phyloP scores from a whole-genome alignment of 2,329 filamentous ascomycete genomes.

The Colletotrichum viniferum region DNA sequence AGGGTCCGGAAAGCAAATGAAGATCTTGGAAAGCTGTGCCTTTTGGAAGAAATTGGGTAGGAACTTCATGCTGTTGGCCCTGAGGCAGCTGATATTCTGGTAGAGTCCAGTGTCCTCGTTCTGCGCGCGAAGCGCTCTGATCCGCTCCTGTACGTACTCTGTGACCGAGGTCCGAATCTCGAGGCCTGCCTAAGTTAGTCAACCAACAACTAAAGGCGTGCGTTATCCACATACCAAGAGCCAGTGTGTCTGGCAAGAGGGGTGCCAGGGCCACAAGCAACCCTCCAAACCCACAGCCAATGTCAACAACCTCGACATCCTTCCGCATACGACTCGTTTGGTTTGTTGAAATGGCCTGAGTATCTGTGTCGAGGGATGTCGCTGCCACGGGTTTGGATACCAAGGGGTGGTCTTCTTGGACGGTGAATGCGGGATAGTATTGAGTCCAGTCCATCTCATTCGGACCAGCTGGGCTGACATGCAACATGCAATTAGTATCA shows the following conservation, averaged over 20 bases:
- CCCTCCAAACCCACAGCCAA: conserved; percentile 95
- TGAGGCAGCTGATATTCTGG: conserved; percentile 87
- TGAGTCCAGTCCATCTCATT: conserved; percentile 89
- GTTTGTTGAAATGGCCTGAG: conserved; percentile 16
- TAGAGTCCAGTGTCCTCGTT: conserved; percentile 61
- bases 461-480: conserved; percentile 74
- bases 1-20: conserved; percentile 97
- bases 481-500: background rate
- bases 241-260: conserved; percentile 78
- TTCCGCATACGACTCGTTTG: conserved; percentile 53
- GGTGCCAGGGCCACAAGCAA: conserved; percentile 86
- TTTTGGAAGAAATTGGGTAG: conserved; percentile 95
- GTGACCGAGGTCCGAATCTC: conserved; percentile 92
- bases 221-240: conserved; percentile 67
- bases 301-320: conserved; percentile 90
- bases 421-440: conserved; percentile 78
- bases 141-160: conserved; percentile 87
- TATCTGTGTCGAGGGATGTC: conserved; percentile 13
- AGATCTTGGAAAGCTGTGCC: conserved; percentile 84
- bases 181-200: conserved; percentile 62
- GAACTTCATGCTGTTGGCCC: conserved; percentile 99
- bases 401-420: conserved; percentile 27
- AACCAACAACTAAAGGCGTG: background rate
- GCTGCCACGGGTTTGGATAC: background rate
- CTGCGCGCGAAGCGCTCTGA: conserved; percentile 78